Evolutionary conservation across 371 early-diverging fungal species (phyloP).

Genomic region (Apophysomyces sp.): DNA sequence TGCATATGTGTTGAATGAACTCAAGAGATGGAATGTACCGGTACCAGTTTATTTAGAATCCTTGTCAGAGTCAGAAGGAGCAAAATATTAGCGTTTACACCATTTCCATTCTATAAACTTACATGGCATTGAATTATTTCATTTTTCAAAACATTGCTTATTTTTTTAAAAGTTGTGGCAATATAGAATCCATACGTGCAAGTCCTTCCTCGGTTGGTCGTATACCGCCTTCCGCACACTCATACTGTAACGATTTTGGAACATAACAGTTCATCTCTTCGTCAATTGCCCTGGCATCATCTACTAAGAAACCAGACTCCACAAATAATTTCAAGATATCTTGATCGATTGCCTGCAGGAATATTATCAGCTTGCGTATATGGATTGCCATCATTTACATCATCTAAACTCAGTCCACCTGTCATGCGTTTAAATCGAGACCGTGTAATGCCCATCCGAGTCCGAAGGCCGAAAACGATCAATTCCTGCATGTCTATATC

Average conservation of each 20-base stretch:
- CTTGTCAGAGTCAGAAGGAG: not conserved
- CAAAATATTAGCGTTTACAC: not conserved
- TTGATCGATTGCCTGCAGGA: conserved; percentile 21
- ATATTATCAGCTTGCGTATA: too few species aligned
- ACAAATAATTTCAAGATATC: conserved; percentile 21
- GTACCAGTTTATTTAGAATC: not conserved
- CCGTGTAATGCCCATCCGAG: conserved; percentile 55
- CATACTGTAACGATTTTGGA: conserved; percentile 13
- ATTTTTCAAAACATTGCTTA: too few species aligned
- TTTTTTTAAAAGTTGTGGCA: conserved; percentile 22
- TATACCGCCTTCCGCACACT: conserved; percentile 28
- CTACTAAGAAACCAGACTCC: conserved; percentile 21
- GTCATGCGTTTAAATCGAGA: conserved; percentile 33
- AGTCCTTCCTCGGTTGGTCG: conserved; percentile 44
- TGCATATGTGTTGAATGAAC: not conserved
- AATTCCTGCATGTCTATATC: conserved; percentile 44
- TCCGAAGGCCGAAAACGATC: conserved; percentile 72
- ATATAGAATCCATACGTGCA: conserved; percentile 36
- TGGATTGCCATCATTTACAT: conserved; percentile 4
- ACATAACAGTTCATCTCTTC: conserved; percentile 6
- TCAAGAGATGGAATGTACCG: not conserved
- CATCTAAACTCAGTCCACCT: conserved; percentile 21
- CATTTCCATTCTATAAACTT: too few species aligned
- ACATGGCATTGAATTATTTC: too few species aligned
- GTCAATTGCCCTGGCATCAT: conserved; percentile 10